Evolutionary conservation across 1,139 yeast genomes (phyloP).

Genomic region (Scheffersomyces segobiensis): DNA sequence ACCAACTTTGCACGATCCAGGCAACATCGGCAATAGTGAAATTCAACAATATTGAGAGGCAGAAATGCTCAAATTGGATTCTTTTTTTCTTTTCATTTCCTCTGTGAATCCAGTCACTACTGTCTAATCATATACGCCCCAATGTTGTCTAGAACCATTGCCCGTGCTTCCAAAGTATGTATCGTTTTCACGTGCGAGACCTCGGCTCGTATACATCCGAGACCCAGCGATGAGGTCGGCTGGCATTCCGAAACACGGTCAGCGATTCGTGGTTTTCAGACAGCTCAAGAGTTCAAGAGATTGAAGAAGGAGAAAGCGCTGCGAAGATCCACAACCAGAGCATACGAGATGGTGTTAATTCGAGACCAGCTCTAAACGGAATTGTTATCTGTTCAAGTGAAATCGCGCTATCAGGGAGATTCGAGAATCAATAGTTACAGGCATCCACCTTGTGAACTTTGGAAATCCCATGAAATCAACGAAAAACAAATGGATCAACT

Average conservation of each 20-base stretch:
- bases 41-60: background rate
- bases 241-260: background rate
- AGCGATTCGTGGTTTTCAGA: background rate
- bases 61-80: background rate
- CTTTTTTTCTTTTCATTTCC: background rate
- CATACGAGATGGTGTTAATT: background rate
- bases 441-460: background rate
- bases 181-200: background rate
- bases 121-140: background rate
- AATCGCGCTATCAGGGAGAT: background rate
- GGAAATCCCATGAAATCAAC: background rate
- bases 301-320: background rate
- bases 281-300: too few relatives aligned
- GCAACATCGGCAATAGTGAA: background rate
- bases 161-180: constrained; percentile 50
- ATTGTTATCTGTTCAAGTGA: background rate
- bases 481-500: background rate
- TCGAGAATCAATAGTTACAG: background rate
- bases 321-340: background rate
- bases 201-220: background rate
- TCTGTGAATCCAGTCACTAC: background rate
- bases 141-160: constrained; percentile 44
- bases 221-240: background rate
- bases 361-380: background rate
- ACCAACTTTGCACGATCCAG: background rate